Conservation (phyloP, 2,329 filamentous ascomycete species). For the Claviceps quebecensis region DNA sequence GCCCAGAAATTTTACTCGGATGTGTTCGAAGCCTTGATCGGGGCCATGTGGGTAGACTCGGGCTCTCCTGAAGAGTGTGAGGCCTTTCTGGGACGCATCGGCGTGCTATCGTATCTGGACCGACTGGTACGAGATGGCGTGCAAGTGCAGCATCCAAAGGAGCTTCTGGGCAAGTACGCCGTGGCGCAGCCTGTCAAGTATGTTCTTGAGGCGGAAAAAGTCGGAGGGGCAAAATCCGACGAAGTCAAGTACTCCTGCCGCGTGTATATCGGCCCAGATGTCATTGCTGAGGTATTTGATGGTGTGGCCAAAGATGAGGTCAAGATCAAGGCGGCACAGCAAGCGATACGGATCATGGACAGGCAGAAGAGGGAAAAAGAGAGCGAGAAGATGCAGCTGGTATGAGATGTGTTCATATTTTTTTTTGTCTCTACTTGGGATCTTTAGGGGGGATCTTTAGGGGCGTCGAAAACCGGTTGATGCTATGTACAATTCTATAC, state of each 20-base stretch:
- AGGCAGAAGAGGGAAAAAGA: background rate
- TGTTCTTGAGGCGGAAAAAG: slow-evolving; percentile 17
- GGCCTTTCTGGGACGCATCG: slow-evolving; percentile 45
- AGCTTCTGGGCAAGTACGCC: slow-evolving; percentile 49
- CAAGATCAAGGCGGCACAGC: slow-evolving; percentile 39
- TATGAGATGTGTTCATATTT: no score
- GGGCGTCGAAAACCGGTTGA: no score
- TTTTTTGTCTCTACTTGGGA: background rate
- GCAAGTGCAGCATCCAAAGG: slow-evolving; percentile 50
- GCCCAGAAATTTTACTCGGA: slow-evolving; percentile 73
- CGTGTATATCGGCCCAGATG: slow-evolving; percentile 32
- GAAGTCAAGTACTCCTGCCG: slow-evolving; percentile 27
- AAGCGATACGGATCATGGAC: slow-evolving; percentile 27
- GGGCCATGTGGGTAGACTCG: slow-evolving; percentile 72
- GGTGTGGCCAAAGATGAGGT: slow-evolving; percentile 38
- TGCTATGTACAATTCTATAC: no score
- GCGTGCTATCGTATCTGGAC: slow-evolving; percentile 49
- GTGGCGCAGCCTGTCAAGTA: slow-evolving; percentile 41
- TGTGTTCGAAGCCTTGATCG: slow-evolving; percentile 66
- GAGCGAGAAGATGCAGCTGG: background rate
- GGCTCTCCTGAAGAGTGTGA: slow-evolving; percentile 47
- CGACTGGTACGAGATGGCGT: slow-evolving; percentile 46
- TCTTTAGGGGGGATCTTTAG: background rate
- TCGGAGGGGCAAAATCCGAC: slow-evolving; percentile 6
- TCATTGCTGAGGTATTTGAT: slow-evolving; percentile 30